Base-by-base conservation (phyloP, 805 yeast species). In the Hanseniaspora jakobsenii region DNA sequence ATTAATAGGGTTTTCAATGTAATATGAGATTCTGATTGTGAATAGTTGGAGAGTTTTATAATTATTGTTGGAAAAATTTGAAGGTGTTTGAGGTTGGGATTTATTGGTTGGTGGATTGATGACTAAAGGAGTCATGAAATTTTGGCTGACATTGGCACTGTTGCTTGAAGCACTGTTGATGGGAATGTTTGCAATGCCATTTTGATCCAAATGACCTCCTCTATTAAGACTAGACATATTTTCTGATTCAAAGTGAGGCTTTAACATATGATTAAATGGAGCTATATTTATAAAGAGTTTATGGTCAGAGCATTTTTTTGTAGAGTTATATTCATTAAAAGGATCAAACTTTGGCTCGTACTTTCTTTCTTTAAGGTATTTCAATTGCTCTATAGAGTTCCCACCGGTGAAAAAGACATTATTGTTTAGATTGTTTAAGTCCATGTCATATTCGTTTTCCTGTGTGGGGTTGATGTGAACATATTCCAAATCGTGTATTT, bases 21-120 rank as follows among this genome's bases (percentile, higher is more conserved):
- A 69, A 56, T 82, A 89, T 47, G 72, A 78, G 16, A 89, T 77
- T 42, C 71, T 74, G 6, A 91, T 62, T 12, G 73, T 75, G 1
- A 91, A 61, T 1, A 96, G 94, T 3, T 36, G 28, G 10, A 45
- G 17, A 28, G 32, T 28, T 21, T 43, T 66, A 31, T 55, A 48
- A 2, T 52, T 49, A 31, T 57, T 62, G 4, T 70, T 17, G 43
- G 48, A 12, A n/a, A n/a, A n/a, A n/a, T n/a, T n/a, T n/a, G n/a
- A n/a, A 21, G 38, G 38, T 34, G n/a, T 23, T 27, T 27, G 19
- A 29, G n/a, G 16, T 12, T 22, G 5, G n/a, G 44, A 19, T 24
- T 45, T 58, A 46, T 75, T 79, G 34, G 78, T 79, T 21, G 76
- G 64, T 19, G 75, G 71, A 12, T 85, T 65, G 50, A 72, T 74